Conservation (phyloP, 2,329 filamentous ascomycete species). For the Xylaria sp. region DNA sequence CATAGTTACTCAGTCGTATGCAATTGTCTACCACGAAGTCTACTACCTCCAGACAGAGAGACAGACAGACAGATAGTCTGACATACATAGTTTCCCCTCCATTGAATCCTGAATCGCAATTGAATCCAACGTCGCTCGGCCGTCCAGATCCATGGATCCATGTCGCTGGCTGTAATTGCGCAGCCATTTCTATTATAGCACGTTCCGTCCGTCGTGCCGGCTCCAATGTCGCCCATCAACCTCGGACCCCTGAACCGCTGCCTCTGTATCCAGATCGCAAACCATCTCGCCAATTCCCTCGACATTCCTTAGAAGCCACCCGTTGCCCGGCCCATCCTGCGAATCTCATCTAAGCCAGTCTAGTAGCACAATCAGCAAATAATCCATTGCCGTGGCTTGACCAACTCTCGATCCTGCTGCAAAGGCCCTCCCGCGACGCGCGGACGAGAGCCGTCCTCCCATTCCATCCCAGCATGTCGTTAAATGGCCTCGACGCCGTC, state of each 20-base stretch:
- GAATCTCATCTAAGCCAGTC: not conserved
- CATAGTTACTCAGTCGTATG: not conserved
- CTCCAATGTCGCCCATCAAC: constrained; percentile 47
- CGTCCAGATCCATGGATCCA: constrained; percentile 9
- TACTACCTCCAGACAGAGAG: not conserved
- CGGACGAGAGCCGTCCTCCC: constrained; percentile 37
- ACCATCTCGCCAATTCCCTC: constrained; percentile 37
- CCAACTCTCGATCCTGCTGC: not conserved
- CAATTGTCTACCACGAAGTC: not conserved
- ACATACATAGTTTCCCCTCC: not conserved
- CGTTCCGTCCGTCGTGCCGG: constrained; percentile 39
- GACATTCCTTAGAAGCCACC: constrained; percentile 34
- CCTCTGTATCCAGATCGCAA: constrained; percentile 44
- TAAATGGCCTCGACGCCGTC: constrained; percentile 90
- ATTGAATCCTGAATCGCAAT: not conserved
- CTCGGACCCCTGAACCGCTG: constrained; percentile 46
- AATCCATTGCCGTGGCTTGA: constrained; percentile 11
- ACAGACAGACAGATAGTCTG: not conserved
- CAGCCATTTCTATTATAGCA: constrained; percentile 6
- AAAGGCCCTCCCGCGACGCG: constrained; percentile 23
- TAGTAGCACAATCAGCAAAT: not conserved
- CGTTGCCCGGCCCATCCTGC: constrained; percentile 9
- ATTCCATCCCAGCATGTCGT: constrained; percentile 73
- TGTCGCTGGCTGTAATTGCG: constrained; percentile 7
- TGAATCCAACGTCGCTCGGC: not conserved